Conservation (phyloP, 2,329 filamentous ascomycete genomes). For the Dissoconium aciculare region DNA sequence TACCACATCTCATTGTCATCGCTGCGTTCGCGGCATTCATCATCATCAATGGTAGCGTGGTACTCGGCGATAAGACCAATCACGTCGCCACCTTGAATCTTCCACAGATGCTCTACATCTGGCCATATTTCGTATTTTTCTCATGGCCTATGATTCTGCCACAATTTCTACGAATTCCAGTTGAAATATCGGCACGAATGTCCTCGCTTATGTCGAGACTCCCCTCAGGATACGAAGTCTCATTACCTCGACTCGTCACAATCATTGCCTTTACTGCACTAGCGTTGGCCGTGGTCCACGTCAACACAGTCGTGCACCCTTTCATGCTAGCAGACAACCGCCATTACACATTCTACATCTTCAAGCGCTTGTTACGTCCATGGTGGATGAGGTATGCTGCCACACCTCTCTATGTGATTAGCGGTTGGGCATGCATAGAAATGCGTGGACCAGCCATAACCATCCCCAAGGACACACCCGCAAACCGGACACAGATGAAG, state of each 20-base stretch:
- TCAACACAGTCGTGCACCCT: conserved; percentile 87
- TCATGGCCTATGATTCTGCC: conserved; percentile 62
- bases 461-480: background rate
- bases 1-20: conserved; percentile 47
- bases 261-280: conserved; percentile 13
- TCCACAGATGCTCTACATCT: conserved; percentile 89
- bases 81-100: conserved; percentile 80
- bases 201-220: conserved; percentile 10
- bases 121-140: conserved; percentile 81
- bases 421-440: conserved; percentile 53
- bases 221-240: too few species aligned
- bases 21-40: conserved; percentile 60
- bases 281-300: conserved; percentile 44
- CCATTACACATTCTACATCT: conserved; percentile 95
- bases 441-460: conserved; percentile 27
- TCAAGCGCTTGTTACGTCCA: conserved; percentile 56
- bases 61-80: conserved; percentile 88
- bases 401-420: conserved; percentile 54
- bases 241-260: conserved; percentile 25
- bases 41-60: conserved; percentile 76
- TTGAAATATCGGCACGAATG: conserved; percentile 15
- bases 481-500: background rate
- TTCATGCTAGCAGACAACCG: conserved; percentile 94
- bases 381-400: conserved; percentile 33
- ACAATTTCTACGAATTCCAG: conserved; percentile 28